Conservation (phyloP, 2,329 filamentous ascomycete genomes). For the Diplodia sapinea region DNA sequence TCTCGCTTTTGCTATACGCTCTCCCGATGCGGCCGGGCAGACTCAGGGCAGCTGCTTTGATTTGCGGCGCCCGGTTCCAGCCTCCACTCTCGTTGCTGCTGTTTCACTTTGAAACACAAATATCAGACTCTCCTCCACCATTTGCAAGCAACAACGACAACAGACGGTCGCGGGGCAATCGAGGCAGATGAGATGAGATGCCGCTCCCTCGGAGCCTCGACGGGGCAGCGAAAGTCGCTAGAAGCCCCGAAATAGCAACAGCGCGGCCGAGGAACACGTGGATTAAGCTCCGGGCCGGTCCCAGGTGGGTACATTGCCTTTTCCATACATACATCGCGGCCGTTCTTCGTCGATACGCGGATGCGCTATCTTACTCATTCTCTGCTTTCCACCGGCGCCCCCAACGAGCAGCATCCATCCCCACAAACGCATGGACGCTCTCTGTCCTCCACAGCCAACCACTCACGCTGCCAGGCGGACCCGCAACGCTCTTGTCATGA, state of each 20-base stretch:
- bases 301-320: background rate
- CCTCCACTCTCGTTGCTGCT: background rate
- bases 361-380: background rate
- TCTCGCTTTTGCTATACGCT: constrained; percentile 11
- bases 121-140: background rate
- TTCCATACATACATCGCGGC: background rate
- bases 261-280: background rate
- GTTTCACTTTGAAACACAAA: constrained; percentile 14
- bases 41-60: constrained; percentile 6
- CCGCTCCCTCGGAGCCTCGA: background rate
- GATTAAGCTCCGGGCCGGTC: constrained; percentile 6
- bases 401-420: background rate
- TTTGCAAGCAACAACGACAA: background rate
- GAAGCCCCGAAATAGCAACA: background rate
- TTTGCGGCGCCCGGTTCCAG: background rate
- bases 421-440: background rate
- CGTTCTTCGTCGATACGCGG: background rate
- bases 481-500: background rate
- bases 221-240: background rate
- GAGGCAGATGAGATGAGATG: constrained; percentile 30
- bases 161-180: background rate
- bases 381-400: background rate
- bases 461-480: background rate
- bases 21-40: background rate
- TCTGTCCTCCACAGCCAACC: background rate